Conservation (phyloP, 805 yeast genomes). For the Wickerhamiella australiensis region DNA sequence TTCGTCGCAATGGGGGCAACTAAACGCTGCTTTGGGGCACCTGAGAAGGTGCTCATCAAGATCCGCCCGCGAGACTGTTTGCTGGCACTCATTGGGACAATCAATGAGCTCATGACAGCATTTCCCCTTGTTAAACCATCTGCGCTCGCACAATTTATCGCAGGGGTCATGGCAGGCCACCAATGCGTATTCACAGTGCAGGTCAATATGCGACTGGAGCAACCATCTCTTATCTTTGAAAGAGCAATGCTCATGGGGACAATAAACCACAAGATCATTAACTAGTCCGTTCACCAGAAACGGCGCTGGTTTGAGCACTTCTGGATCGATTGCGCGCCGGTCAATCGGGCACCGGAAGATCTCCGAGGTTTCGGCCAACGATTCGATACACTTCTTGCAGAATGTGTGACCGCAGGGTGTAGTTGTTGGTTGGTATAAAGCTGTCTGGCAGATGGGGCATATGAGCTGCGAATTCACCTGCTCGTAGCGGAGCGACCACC, state of each 20-base stretch:
- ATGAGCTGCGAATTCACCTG: constrained; percentile 22
- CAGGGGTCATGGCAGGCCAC: constrained; percentile 30
- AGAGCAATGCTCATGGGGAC: constrained; percentile 49
- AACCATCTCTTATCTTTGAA: constrained; percentile 52
- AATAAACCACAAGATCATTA: constrained; percentile 47
- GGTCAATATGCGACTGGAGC: constrained; percentile 37
- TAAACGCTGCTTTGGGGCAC: constrained; percentile 7
- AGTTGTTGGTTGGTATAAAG: constrained; percentile 47
- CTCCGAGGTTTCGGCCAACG: constrained; percentile 13
- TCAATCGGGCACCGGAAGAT: constrained; percentile 45
- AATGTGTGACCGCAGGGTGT: constrained; percentile 61
- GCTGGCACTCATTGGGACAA: constrained; percentile 19
- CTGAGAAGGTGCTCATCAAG: constrained; percentile 6
- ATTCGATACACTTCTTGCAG: constrained; percentile 29
- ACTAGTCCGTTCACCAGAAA: constrained; percentile 45
- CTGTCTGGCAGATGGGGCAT: constrained; percentile 60
- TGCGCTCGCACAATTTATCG: constrained; percentile 18
- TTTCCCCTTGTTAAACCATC: constrained; percentile 9
- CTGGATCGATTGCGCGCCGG: constrained; percentile 36
- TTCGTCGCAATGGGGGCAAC: constrained; percentile 9
- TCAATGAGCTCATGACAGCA: constrained; percentile 20
- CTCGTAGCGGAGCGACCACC: constrained; percentile 24
- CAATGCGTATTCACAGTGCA: constrained; percentile 32
- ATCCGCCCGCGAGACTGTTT: constrained; percentile 7
- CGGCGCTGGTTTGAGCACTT: constrained; percentile 38